phyloP scores from a whole-genome alignment of 108 stramenopile species.

The Nitzschia inconspicua region DNA sequence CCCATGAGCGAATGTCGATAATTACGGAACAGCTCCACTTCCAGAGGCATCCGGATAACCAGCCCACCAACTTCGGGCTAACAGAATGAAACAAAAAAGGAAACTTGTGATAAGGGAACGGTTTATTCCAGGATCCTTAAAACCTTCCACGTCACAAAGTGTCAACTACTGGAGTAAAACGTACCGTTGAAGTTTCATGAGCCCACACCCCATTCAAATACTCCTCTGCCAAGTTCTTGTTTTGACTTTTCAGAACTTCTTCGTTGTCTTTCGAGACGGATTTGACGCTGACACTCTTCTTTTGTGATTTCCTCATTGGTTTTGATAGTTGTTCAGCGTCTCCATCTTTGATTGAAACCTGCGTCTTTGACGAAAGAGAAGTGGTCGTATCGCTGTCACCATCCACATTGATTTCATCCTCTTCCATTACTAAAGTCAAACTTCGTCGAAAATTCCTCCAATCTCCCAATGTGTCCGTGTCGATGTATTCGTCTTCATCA shows the following conservation, averaged over 20 bases:
- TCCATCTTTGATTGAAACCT: not conserved
- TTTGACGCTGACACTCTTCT: constrained; percentile 7
- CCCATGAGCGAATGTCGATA: constrained; percentile 48
- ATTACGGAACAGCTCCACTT: constrained; percentile 67
- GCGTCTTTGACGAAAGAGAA: no score
- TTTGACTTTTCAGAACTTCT: constrained; percentile 54
- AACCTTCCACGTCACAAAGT: no score
- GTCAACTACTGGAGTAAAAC: no score
- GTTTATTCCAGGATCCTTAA: no score
- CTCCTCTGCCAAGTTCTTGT: constrained; percentile 49
- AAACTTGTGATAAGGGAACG: not conserved
- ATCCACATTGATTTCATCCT: not conserved
- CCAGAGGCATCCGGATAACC: constrained; percentile 75
- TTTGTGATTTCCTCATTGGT: constrained; percentile 2
- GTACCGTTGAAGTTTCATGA: constrained; percentile 57
- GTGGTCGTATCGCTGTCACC: not conserved
- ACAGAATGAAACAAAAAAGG: not conserved
- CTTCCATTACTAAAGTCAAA: constrained; percentile 18
- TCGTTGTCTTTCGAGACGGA: constrained; percentile 60
- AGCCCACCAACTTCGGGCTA: constrained; percentile 82
- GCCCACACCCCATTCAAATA: constrained; percentile 71
- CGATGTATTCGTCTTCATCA: constrained; percentile 52
- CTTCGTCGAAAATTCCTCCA: constrained; percentile 64
- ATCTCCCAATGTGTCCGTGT: constrained; percentile 46
- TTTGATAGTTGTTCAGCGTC: no score